phyloP scores from a whole-genome alignment of 768 basidiomycete species.

The Termitomyces sp. region DNA sequence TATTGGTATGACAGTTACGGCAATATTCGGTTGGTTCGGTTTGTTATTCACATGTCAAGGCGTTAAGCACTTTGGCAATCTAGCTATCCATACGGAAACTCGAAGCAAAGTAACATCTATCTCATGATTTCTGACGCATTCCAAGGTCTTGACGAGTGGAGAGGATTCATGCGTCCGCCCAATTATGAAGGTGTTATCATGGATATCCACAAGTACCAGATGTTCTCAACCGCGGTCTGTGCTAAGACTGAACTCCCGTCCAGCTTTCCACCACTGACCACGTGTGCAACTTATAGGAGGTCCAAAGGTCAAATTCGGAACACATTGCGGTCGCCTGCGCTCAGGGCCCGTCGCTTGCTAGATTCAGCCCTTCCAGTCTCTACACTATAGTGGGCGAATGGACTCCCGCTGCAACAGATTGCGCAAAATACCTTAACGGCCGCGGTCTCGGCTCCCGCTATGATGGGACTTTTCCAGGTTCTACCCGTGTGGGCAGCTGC shows the following conservation, averaged over 20 bases:
- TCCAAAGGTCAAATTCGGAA: constrained; percentile 37
- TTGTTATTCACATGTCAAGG: neutral
- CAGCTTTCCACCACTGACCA: neutral
- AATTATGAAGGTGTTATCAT: constrained; percentile 61
- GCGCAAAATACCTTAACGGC: constrained; percentile 80
- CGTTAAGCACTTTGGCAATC: neutral
- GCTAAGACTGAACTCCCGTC: neutral
- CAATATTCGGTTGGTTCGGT: constrained; percentile 51
- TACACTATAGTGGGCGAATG: constrained; percentile 90
- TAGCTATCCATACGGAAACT: constrained; percentile 29
- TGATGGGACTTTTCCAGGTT: constrained; percentile 61
- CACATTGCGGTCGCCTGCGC: constrained; percentile 62
- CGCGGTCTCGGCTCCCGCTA: constrained; percentile 64
- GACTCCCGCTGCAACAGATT: constrained; percentile 73
- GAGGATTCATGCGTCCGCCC: constrained; percentile 48
- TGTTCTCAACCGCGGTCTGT: constrained; percentile 57
- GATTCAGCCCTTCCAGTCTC: constrained; percentile 40
- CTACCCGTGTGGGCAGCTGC: constrained; percentile 70
- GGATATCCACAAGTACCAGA: constrained; percentile 78
- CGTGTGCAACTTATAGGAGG: constrained; percentile 27
- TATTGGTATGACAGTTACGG: constrained; percentile 74
- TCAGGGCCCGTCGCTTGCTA: constrained; percentile 35
- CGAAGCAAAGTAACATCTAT: constrained; percentile 53
- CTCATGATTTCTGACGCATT: constrained; percentile 77
- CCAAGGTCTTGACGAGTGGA: constrained; percentile 68